Evolutionary conservation across 2,329 filamentous ascomycete genomes (phyloP).

Genomic region (Ramularia endophylla): DNA sequence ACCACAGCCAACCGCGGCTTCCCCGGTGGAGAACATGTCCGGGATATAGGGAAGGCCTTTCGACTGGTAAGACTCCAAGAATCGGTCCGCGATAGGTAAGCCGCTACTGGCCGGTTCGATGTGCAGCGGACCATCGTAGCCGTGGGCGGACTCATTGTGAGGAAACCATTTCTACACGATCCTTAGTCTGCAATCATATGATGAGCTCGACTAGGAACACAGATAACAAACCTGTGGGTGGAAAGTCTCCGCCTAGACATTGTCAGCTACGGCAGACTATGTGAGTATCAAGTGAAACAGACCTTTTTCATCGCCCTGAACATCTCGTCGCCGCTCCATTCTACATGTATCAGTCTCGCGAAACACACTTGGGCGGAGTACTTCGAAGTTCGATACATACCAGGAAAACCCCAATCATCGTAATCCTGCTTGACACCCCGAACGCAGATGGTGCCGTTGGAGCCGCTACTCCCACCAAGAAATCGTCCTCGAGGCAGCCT

Average conservation of each 20-base stretch:
- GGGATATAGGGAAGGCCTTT: conserved; percentile 22
- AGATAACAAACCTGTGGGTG: conserved; percentile 19
- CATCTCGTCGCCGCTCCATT: conserved; percentile 26
- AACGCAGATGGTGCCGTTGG: conserved; percentile 41
- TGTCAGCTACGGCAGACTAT: not conserved
- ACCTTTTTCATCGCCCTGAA: conserved; percentile 27
- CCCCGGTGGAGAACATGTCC: conserved; percentile 34
- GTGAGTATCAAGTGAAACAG: conserved; percentile 7
- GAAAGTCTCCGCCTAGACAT: conserved; percentile 18
- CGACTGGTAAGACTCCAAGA: conserved; percentile 23
- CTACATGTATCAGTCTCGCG: no score
- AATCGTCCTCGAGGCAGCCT: conserved; percentile 41
- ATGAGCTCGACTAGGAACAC: no score
- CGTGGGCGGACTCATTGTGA: conserved; percentile 21
- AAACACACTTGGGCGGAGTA: no score
- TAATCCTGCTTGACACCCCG: conserved; percentile 41
- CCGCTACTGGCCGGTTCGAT: conserved; percentile 43
- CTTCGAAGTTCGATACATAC: no score
- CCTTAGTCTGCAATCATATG: no score
- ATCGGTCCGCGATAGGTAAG: conserved; percentile 19
- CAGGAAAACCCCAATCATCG: conserved; percentile 26
- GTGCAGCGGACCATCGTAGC: conserved; percentile 20
- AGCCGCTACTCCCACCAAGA: conserved; percentile 38
- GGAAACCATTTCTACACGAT: no score
- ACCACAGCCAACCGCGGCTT: conserved; percentile 50